Conservation (phyloP, 768 basidiomycete genomes). For the Lactarius trivialis region DNA sequence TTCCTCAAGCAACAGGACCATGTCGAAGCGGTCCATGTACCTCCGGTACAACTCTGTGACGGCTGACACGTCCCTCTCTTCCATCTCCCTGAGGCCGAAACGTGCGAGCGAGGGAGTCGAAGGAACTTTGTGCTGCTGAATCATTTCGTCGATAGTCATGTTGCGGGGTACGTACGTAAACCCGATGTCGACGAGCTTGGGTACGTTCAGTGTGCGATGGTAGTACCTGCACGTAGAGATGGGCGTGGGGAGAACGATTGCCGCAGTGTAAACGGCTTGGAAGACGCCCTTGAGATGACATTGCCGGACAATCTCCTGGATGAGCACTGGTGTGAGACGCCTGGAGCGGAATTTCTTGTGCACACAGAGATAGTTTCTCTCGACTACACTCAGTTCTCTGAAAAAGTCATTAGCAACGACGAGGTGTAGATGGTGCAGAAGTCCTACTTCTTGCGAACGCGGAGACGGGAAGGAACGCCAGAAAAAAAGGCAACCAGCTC, state of each 20-base stretch:
- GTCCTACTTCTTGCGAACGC: constrained; percentile 76
- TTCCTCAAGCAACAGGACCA: constrained; percentile 64
- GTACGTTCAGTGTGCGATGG: constrained; percentile 86
- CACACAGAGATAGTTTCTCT: constrained; percentile 96
- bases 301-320: constrained; percentile 94
- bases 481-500: constrained; percentile 98
- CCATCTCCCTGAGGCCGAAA: constrained; percentile 81
- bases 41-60: constrained; percentile 64
- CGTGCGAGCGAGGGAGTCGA: constrained; percentile 36
- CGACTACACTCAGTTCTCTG: constrained; percentile 68
- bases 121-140: constrained; percentile 65
- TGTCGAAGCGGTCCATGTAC: constrained; percentile 83
- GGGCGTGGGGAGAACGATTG: constrained; percentile 89
- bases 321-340: constrained; percentile 89
- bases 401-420: constrained; percentile 15
- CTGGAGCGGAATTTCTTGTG: constrained; percentile 97
- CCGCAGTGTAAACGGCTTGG: constrained; percentile 96
- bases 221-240: constrained; percentile 87
- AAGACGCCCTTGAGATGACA: constrained; percentile 85
- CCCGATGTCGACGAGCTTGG: constrained; percentile 83
- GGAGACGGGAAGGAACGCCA: constrained; percentile 79
- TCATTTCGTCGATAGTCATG: constrained; percentile 89
- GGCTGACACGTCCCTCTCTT: constrained; percentile 63
- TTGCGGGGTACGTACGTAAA: constrained; percentile 85
- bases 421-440: background rate